Percentiles rank a stretch among this genome's conserved stretches.
Conservation (phyloP, 305 asterid species). For the Solanum hybrid region DNA sequence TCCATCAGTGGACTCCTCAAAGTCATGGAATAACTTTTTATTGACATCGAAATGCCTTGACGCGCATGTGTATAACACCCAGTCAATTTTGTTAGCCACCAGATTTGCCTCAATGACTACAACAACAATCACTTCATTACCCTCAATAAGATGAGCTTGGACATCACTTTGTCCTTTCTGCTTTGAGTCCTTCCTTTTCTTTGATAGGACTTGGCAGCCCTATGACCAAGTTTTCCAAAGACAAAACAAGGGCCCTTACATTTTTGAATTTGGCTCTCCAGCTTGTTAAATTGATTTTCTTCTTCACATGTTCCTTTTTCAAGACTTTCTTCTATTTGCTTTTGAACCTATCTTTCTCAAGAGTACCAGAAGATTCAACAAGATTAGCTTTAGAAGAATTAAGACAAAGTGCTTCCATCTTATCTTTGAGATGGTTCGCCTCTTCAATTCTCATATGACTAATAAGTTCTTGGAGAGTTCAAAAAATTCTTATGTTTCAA, state of each 20-base stretch:
- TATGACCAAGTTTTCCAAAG: not conserved
- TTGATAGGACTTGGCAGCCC: not conserved
- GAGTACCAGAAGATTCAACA: not conserved
- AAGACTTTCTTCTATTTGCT: not conserved
- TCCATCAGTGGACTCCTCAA: not conserved
- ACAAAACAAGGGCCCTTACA: not conserved
- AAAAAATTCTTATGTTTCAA: not conserved
- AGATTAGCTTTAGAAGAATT: too few species aligned
- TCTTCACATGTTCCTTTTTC: not conserved
- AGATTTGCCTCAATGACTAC: too few species aligned
- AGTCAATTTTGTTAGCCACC: not conserved
- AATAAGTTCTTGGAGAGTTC: not conserved
- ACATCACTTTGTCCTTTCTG: not conserved
- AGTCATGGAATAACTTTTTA: too few species aligned
- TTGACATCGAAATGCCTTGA: not conserved
- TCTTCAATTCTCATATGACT: not conserved
- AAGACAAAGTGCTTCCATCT: not conserved
- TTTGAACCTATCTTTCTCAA: too few species aligned
- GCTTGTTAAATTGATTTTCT: not conserved
- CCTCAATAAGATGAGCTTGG: not conserved
- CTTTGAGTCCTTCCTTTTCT: not conserved
- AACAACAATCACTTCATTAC: not conserved
- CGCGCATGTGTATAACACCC: not conserved
- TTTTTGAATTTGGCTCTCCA: not conserved
- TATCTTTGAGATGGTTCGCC: too few species aligned